phyloP scores from a whole-genome alignment of 345 rosid species.

The Linum tenue region DNA sequence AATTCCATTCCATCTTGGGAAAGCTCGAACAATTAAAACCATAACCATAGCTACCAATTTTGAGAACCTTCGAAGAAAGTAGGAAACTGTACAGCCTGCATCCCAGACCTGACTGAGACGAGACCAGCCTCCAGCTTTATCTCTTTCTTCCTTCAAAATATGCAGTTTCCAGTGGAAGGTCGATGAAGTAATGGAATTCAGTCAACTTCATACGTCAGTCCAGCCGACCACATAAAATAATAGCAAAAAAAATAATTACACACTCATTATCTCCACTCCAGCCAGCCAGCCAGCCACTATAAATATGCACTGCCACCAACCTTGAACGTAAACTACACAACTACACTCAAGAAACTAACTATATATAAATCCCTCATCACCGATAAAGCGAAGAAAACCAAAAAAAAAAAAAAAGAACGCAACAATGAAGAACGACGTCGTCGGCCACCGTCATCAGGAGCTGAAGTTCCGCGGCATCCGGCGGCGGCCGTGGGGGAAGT shows the following conservation, averaged over 20 bases:
- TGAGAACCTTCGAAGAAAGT: too few species aligned
- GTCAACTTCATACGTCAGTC: background rate
- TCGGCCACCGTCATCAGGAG: background rate
- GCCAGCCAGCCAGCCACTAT: too few species aligned
- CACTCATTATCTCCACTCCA: too few species aligned
- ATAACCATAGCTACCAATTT: too few species aligned
- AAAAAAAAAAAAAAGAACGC: background rate
- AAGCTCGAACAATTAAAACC: too few species aligned
- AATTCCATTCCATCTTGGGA: too few species aligned
- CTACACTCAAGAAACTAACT: background rate
- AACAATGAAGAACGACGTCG: background rate
- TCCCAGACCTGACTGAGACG: too few species aligned
- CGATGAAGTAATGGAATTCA: background rate
- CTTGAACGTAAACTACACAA: background rate
- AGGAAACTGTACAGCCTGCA: too few species aligned
- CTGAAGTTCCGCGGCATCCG: background rate
- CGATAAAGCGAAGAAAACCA: background rate
- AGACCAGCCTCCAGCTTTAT: background rate
- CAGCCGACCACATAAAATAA: background rate
- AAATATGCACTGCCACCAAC: background rate
- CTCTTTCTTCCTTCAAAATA: background rate
- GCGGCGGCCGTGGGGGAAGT: conserved; percentile 4
- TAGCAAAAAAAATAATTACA: too few species aligned
- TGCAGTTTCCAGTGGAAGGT: background rate
- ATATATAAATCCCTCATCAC: background rate